Evolutionary conservation across 2,329 filamentous ascomycete genomes (phyloP), one percentile per base, ranked within the genome.

Genomic region (Venturia effusa): DNA sequence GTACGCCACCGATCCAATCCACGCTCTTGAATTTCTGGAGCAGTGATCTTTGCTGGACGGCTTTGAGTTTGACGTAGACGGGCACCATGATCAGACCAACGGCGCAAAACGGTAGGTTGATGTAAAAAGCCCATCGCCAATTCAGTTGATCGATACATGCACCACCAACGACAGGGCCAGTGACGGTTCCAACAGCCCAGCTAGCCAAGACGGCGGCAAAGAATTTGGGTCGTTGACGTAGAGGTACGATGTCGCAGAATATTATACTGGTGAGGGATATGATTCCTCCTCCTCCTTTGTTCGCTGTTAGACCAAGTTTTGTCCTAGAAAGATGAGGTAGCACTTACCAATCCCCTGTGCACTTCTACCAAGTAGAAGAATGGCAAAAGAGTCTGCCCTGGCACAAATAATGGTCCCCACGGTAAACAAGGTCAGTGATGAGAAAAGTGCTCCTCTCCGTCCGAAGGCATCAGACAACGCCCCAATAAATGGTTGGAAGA

Each of bases 401-500:
- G 72, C 74, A 13, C 73, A 72, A 19, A 80, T 67, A n/a, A 79
- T 70, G 1, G 77, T 73, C 0, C 79, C 79, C 6, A 76, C 70
- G 4, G 76, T 73, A 70, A 81, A 81, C 61, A 81, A 73, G 0
- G 72, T 41, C 5, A 80, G 68, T 0, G 74, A 70, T 1, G 72
- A 62, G 3, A 79, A 66, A 10, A 80, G 69, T 30, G 79, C 67
- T 0, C 74, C 74, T 61, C 75, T 76, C 4, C 79, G 74, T 8
- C 79, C 79, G 60, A 81, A 80, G 24, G 79, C 77, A 57, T 79
- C 74, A 5, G 78, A 80, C 41, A 81, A 71, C 0, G 76, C 72
- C 32, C 68, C 75, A 70, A 74, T 71, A 66, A 75, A 73, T 51
- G 83, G 84, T 68, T 86, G 81, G 54, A 84, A 79, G 32, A 86